These are phyloP conservation scores for Zopfochytrium polystomum DNA, from an alignment of 371 early-diverging fungal species.

Conservation along the genomic window DNA sequence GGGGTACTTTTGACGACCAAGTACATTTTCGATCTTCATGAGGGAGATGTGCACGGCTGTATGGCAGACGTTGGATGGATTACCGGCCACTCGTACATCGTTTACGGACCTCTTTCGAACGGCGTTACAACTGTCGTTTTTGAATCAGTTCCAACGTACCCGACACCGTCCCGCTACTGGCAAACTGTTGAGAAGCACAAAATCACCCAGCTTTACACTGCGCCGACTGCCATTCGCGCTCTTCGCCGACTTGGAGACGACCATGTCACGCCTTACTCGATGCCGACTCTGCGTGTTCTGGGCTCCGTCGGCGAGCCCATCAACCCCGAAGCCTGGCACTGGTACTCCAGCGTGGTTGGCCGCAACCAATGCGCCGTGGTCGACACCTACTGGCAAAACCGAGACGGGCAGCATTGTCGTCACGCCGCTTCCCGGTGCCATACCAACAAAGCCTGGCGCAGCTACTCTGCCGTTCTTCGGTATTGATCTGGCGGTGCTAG, in stretches of 20 bases:
- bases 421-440: constrained; percentile 86
- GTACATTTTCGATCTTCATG: constrained; percentile 70
- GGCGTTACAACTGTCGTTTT: constrained; percentile 86
- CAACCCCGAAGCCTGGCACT: constrained; percentile 95
- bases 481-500: constrained; percentile 81
- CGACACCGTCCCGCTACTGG: constrained; percentile 81
- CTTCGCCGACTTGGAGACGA: constrained; percentile 85
- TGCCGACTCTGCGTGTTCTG: constrained; percentile 81
- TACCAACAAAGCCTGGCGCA: constrained; percentile 88
- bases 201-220: constrained; percentile 97
- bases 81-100: constrained; percentile 85
- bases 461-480: constrained; percentile 98
- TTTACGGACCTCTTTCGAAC: constrained; percentile 85
- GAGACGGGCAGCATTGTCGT: constrained; percentile 95
- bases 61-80: constrained; percentile 82
- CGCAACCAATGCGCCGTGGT: constrained; percentile 85
- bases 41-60: constrained; percentile 72
- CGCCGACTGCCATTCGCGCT: constrained; percentile 97
- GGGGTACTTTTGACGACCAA: constrained; percentile 81
- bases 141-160: constrained; percentile 86
- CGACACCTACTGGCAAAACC: constrained; percentile 72
- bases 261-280: constrained; percentile 68
- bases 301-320: constrained; percentile 99
- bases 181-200: constrained; percentile 73
- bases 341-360: constrained; percentile 91